phyloP scores from a whole-genome alignment of 805 yeast genomes.

The Komagataella ulmi region DNA sequence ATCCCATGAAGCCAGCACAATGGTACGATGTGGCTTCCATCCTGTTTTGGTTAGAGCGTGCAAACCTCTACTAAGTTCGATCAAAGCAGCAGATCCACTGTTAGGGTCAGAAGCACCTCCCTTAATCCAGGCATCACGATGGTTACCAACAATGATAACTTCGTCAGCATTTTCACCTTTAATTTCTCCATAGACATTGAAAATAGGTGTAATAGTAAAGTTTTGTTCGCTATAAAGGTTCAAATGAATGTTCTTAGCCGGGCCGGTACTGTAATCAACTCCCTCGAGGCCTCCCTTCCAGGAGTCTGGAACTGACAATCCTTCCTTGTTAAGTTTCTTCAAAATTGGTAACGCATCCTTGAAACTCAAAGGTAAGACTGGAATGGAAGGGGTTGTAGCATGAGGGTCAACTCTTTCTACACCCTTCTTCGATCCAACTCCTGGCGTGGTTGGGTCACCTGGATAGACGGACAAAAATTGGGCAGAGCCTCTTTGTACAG shows the following conservation, averaged over 20 bases:
- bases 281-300: constrained; percentile 19
- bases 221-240: constrained; percentile 49
- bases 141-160: constrained; percentile 58
- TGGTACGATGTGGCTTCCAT: constrained; percentile 65
- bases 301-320: constrained; percentile 23
- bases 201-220: constrained; percentile 45
- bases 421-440: constrained; percentile 40
- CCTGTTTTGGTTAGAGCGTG: constrained; percentile 37
- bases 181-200: constrained; percentile 49
- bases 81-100: constrained; percentile 51
- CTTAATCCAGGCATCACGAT: constrained; percentile 70
- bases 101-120: constrained; percentile 78
- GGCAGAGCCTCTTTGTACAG: constrained; percentile 69
- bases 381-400: constrained; percentile 45
- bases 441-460: constrained; percentile 76
- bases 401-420: constrained; percentile 36
- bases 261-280: constrained; percentile 21
- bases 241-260: constrained; percentile 24
- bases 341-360: constrained; percentile 53
- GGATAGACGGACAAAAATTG: constrained; percentile 47
- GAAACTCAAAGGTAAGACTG: constrained; percentile 58
- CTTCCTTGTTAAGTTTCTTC: constrained; percentile 42
- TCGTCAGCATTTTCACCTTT: constrained; percentile 41
- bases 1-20: constrained; percentile 68
- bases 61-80: constrained; percentile 52